Evolutionary conservation across 768 basidiomycete species (phyloP).

Genomic region (Lanmaoa rubissima): DNA sequence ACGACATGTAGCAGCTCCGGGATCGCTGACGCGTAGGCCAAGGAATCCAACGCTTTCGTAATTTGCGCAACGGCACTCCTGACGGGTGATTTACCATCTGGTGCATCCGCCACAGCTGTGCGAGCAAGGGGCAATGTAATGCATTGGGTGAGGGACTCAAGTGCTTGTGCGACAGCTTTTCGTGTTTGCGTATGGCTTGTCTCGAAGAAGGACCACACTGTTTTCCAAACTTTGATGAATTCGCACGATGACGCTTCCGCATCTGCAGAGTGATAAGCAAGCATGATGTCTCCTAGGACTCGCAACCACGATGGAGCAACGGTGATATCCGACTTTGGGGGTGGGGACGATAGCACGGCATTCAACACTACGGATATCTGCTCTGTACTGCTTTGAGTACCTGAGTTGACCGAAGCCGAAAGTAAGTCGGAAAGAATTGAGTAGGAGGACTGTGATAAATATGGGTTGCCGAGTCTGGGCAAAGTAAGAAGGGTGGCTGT

Average conservation of each 20-base stretch:
- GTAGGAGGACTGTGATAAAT: slow-evolving; percentile 86
- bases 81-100: slow-evolving; percentile 52
- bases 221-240: slow-evolving; percentile 68
- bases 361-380: slow-evolving; percentile 62
- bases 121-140: slow-evolving; percentile 63
- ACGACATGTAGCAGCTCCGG: slow-evolving; percentile 77
- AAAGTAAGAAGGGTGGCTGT: slow-evolving; percentile 72
- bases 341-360: slow-evolving; percentile 66
- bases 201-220: slow-evolving; percentile 75
- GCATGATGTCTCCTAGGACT: slow-evolving; percentile 70
- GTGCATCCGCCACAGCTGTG: slow-evolving; percentile 46
- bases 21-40: slow-evolving; percentile 71
- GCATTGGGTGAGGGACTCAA: slow-evolving; percentile 64
- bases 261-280: slow-evolving; percentile 56
- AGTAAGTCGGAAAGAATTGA: slow-evolving; percentile 84
- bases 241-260: slow-evolving; percentile 50
- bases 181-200: slow-evolving; percentile 59
- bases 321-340: slow-evolving; percentile 63
- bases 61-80: slow-evolving; percentile 62
- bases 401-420: slow-evolving; percentile 48
- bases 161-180: slow-evolving; percentile 60
- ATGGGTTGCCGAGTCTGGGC: slow-evolving; percentile 84
- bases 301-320: slow-evolving; percentile 77
- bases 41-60: slow-evolving; percentile 65
- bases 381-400: slow-evolving; percentile 45